Evolutionary conservation across 2,329 filamentous ascomycete genomes (phyloP).

Genomic region (Plectosphaerella plurivora): DNA sequence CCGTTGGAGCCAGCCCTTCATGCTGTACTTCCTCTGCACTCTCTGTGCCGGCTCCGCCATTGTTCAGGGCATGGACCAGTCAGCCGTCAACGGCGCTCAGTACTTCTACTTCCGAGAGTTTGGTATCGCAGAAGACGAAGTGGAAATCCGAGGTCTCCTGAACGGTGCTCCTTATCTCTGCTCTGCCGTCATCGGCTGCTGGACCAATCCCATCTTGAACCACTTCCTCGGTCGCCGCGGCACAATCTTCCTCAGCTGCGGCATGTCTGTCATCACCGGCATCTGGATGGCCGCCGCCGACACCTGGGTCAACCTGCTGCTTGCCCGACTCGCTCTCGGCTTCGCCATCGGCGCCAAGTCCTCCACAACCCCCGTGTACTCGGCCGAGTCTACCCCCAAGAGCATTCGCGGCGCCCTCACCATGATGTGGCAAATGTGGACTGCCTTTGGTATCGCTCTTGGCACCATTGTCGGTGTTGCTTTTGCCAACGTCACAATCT

Average conservation of each 20-base stretch:
- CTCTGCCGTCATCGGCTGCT: conserved; percentile 32
- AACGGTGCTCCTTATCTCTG: conserved; percentile 53
- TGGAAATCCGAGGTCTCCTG: conserved; percentile 46
- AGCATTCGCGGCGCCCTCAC: conserved; percentile 32
- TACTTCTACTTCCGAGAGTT: conserved; percentile 32
- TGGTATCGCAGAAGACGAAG: conserved; percentile 20
- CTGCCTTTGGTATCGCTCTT: conserved; percentile 30
- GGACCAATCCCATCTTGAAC: conserved; percentile 43
- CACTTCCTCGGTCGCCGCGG: conserved; percentile 58
- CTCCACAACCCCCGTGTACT: conserved; percentile 28
- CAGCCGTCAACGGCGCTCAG: conserved; percentile 61
- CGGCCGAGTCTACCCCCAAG: conserved; percentile 30
- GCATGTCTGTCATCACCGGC: conserved; percentile 43
- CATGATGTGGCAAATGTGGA: conserved; percentile 29
- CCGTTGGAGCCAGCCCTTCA: conserved; percentile 26
- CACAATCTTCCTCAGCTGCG: conserved; percentile 60
- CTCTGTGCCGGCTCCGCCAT: conserved; percentile 41
- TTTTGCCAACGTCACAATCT: conserved; percentile 19
- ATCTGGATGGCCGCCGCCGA: conserved; percentile 53
- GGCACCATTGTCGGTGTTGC: conserved; percentile 33
- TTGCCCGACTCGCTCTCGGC: conserved; percentile 28
- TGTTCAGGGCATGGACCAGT: conserved; percentile 64
- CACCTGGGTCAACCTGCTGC: conserved; percentile 33
- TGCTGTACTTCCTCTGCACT: conserved; percentile 28
- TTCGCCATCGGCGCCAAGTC: conserved; percentile 32